Conservation (phyloP, 2,329 filamentous ascomycete genomes). For the Xylaria sp. region DNA sequence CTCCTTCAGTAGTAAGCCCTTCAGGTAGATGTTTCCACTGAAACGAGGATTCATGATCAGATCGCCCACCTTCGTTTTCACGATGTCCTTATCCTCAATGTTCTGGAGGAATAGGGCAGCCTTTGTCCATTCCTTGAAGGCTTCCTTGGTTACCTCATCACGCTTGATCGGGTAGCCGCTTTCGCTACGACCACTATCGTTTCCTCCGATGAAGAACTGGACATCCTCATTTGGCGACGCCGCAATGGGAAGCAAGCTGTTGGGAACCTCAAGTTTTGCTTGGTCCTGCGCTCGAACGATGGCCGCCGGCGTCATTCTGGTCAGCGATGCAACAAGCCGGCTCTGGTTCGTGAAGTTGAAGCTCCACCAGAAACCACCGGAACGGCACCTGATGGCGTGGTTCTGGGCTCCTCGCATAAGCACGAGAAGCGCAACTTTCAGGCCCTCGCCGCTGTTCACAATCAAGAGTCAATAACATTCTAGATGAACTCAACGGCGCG, state of each 20-base stretch:
- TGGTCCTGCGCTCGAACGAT: conserved; percentile 3
- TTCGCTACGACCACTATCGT: conserved; percentile 12
- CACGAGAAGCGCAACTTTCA: conserved; percentile 38
- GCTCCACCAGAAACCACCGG: conserved; percentile 33
- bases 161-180: conserved; percentile 2
- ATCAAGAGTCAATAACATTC: no score
- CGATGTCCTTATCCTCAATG: background rate
- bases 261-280: conserved; percentile 2
- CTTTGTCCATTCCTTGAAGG: conserved; percentile 26
- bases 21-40: conserved; percentile 31
- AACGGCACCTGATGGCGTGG: conserved; percentile 31
- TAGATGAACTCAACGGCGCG: no score
- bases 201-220: conserved; percentile 30
- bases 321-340: conserved; percentile 22
- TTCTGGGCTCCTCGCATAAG: conserved; percentile 33
- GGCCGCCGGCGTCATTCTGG: conserved; percentile 11
- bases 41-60: conserved; percentile 22
- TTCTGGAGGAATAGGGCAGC: conserved; percentile 28
- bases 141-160: conserved; percentile 5
- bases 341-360: conserved; percentile 36
- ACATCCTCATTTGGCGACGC: conserved; percentile 17
- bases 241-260: conserved; percentile 18
- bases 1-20: conserved; percentile 26
- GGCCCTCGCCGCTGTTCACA: conserved; percentile 30
- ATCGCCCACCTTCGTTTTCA: conserved; percentile 21